Evolutionary conservation across 441 rosid genomes (phyloP), one percentile per base, ranked within the genome.

Genomic region (Jatropha multifida): DNA sequence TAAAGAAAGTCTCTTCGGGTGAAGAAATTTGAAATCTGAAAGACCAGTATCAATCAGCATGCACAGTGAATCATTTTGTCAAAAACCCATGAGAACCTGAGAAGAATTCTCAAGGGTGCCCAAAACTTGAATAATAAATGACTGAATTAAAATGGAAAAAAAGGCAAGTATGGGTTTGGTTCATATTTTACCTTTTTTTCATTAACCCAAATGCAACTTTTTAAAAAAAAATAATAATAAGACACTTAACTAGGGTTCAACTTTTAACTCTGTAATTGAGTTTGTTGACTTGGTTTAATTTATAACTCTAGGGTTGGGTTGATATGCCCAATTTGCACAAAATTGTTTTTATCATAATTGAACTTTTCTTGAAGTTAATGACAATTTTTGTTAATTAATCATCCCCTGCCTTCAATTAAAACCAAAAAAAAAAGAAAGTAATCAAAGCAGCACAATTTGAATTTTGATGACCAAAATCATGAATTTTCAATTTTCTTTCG

Each of bases 21-120:
- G 52, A 71, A 73, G 74, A 74, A 81, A 78, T 63, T 74, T 63
- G 71, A 81, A 86, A 79, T 68, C 83, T 75, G 76, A 77, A 72
- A 80, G 78, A 79, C 69, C 67, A 75, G 61, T 72, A 80, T 66
- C 70, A 83, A 81, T 81, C 82, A 76, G 46, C 76, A 72, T 75
- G 73, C 66, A 70, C 73, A 79, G 76, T 79, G 81, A 80, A 80
- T 75, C 77, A 75, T 72, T 69, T 80, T 79, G 76, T 77, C 85
- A 79, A 77, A 81, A 61, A 60, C 71, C 79, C 83, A 62, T 60
- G 63, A 69, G 76, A 72, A 71, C 72, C 77, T 71, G 61, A 72
- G 61, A 72, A 76, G 76, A 79, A 60, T 26, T 78, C 74, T 55
- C 76, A 56, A 66, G 76, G 66, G 12, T 32, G 71, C 69, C 51